A percentile compares a stretch with the other conserved stretches of the same genome.
Conservation (phyloP, 306 rosid species). For the Gastrolobium bilobum region DNA sequence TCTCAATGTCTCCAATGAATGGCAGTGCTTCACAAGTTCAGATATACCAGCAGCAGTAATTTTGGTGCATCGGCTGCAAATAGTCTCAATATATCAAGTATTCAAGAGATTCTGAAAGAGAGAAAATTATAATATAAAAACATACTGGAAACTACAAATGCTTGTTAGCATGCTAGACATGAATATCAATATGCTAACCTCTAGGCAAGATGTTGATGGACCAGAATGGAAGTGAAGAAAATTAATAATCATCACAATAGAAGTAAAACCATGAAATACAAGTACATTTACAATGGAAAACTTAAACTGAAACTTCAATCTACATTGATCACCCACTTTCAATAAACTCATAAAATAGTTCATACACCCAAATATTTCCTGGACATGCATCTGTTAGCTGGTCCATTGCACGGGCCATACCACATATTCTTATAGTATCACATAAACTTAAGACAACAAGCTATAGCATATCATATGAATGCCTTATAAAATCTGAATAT, state of each 20-base stretch:
- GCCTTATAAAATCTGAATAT: background rate
- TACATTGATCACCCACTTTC: constrained; percentile 2
- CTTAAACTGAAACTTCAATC: constrained; percentile 20
- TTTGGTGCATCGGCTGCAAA: constrained; percentile 79
- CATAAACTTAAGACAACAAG: constrained; percentile 29
- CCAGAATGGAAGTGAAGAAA: constrained; percentile 31
- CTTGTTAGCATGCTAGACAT: constrained; percentile 32
- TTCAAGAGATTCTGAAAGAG: constrained; percentile 48
- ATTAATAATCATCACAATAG: constrained; percentile 13
- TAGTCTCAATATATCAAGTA: constrained; percentile 52
- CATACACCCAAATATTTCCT: background rate
- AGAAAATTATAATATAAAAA: constrained; percentile 44
- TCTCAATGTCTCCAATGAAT: constrained; percentile 79
- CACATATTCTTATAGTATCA: constrained; percentile 24
- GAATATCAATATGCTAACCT: constrained; percentile 20
- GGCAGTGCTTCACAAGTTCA: constrained; percentile 78
- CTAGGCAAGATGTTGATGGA: background rate
- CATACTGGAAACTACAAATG: constrained; percentile 29
- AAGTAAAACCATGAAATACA: constrained; percentile 39
- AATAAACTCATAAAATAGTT: constrained; percentile 3
- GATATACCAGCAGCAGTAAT: constrained; percentile 76
- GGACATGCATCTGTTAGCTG: background rate
- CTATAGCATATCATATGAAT: constrained; percentile 10
- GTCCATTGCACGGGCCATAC: constrained; percentile 5
- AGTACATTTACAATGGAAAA: constrained; percentile 25